Base-by-base conservation (phyloP, 768 basidiomycete species). In the Termitomyces sp. region DNA sequence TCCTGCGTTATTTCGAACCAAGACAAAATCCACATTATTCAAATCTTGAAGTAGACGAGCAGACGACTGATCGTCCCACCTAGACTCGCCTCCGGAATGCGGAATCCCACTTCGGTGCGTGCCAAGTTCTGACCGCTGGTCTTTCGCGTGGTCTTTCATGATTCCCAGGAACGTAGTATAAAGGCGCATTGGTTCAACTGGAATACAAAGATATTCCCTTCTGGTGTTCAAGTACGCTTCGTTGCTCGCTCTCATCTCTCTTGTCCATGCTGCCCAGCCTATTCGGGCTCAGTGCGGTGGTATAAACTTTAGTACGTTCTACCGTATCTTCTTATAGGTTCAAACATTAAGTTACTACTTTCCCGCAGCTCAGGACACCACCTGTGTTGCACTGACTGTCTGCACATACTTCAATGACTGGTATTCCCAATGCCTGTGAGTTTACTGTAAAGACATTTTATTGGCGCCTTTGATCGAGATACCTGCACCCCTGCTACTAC, bases 281-380 rank as follows among this genome's bases (percentile, higher is more conserved):
- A 51, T 77, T 37, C 84, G 67, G 44, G 79, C 74, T 9, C 84
- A 84, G 63, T 85, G 83, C 62, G 81, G 82, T 66, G 82, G 81
- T 40, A 72, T 71, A 51, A 70, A 69, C 54, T 81, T 79, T 78
- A 69, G 80, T 82, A 69, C 56, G 78, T 71, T 27, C n/a, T 38
- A 12, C 35, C 46, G 27, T 34, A 25, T 10, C 19, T 38, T 8
- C 29, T 9, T n/a, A n/a, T 1, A 2, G 4, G 17, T n/a, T 37
- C 21, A 5, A 44, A 3, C 12, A 46, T 53, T 34, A 34, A 27
- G 4, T 7, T n/a, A 14, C 37, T 14, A 17, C n/a, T 17, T 31
- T 6, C 31, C 23, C 34, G 8, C 42, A 78, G 77, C 64, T 58
- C 75, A 76, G 25, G 68, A 69, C 17, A 77, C 72, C 12, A 75